phyloP scores from a whole-genome alignment of 1,284 basidiomycete genomes.

The Bjerkandera adusta region DNA sequence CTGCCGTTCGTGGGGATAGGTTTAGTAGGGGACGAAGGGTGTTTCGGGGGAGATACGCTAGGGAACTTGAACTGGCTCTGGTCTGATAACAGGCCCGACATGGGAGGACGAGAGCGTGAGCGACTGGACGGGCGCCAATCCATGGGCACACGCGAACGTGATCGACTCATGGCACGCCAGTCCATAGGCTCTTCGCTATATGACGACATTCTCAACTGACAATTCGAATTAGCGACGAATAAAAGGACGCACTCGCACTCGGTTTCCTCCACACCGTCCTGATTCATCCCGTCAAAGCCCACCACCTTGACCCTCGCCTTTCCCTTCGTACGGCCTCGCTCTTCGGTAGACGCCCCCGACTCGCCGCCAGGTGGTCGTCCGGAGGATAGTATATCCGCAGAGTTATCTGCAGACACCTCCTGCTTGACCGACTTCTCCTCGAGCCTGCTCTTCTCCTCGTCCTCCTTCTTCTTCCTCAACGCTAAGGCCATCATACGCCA shows the following conservation, averaged over 20 bases:
- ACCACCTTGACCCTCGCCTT: slow-evolving; percentile 72
- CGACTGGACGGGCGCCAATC: slow-evolving; percentile 78
- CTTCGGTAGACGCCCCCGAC: slow-evolving; percentile 26
- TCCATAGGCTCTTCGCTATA: slow-evolving; percentile 67
- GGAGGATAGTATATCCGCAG: slow-evolving; percentile 25
- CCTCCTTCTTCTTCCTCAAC: slow-evolving; percentile 82
- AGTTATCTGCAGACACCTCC: slow-evolving; percentile 11
- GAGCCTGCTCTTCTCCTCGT: slow-evolving; percentile 43
- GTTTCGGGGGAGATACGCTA: slow-evolving; percentile 30
- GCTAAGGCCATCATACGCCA: slow-evolving; percentile 99
- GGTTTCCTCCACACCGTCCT: slow-evolving; percentile 63
- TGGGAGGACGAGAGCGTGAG: slow-evolving; percentile 68
- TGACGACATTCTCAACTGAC: slow-evolving; percentile 24
- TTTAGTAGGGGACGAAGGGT: slow-evolving; percentile 38
- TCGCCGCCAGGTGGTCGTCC: slow-evolving; percentile 17
- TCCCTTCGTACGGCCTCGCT: slow-evolving; percentile 72
- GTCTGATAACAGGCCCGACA: slow-evolving; percentile 37
- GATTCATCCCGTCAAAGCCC: slow-evolving; percentile 74
- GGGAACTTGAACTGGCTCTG: slow-evolving; percentile 34
- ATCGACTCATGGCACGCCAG: slow-evolving; percentile 91
- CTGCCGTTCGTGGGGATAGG: slow-evolving; percentile 54
- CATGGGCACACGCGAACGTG: slow-evolving; percentile 88
- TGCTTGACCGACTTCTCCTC: slow-evolving; percentile 20
- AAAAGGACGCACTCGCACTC: slow-evolving; percentile 71
- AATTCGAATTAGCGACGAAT: slow-evolving; percentile 21